A percentile compares a stretch with the other conserved stretches of the same genome.
These are phyloP conservation scores for Lippia alba DNA, from an alignment of 305 asterid species.

Conservation along the genomic window DNA sequence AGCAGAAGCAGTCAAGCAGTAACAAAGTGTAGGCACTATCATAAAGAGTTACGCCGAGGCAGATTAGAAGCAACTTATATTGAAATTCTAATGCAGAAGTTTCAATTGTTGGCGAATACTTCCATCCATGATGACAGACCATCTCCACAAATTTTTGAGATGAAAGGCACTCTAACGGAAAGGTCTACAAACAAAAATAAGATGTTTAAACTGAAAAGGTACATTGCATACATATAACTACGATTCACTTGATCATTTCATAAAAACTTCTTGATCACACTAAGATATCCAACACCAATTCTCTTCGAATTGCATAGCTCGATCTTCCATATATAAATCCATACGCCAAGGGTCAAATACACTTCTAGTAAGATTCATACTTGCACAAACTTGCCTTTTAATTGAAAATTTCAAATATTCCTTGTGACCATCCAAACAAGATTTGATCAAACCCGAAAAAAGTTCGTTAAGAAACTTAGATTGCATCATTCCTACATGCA, in stretches of 20 bases:
- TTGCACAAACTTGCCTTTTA: no score
- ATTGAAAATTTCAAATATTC: no score
- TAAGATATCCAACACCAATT: background rate
- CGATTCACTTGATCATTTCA: background rate
- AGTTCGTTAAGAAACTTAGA: no score
- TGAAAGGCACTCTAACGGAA: background rate
- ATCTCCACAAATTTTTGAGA: background rate
- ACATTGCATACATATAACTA: background rate
- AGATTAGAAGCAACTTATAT: background rate
- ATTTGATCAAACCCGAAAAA: no score
- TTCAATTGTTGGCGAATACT: background rate
- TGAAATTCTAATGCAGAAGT: background rate
- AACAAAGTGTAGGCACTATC: constrained; percentile 11
- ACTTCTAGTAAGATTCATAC: no score
- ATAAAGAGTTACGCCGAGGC: constrained; percentile 5
- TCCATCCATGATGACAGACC: constrained; percentile 1
- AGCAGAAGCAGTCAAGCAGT: constrained; percentile 7
- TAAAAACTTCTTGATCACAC: constrained; percentile 8
- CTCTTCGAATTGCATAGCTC: no score
- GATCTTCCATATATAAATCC: no score
- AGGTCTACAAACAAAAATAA: background rate
- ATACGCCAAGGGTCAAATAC: no score
- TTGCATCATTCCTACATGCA: no score
- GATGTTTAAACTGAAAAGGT: background rate
- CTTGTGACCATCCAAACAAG: no score